Evolutionary conservation across 768 basidiomycete genomes (phyloP).

Genomic region (Russula earlei): DNA sequence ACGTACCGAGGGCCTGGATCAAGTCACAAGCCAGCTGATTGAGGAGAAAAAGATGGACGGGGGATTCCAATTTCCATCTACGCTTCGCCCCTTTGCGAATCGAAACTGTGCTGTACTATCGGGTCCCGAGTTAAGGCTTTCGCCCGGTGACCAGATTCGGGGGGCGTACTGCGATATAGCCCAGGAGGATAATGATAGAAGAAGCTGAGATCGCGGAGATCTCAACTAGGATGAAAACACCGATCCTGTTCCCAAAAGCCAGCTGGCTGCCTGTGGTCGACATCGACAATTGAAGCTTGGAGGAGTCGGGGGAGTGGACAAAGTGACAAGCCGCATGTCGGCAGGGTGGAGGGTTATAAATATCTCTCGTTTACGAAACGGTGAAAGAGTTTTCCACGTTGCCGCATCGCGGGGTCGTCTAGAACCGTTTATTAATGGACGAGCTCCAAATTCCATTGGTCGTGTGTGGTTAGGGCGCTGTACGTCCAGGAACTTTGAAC

Average conservation of each 20-base stretch:
- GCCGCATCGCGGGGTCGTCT: no score
- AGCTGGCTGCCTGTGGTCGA: neutral
- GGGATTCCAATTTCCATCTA: constrained; percentile 19
- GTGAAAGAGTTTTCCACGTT: no score
- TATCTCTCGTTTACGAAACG: neutral
- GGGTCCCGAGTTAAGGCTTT: neutral
- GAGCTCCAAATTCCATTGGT: no score
- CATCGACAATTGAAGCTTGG: neutral
- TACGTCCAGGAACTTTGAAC: no score
- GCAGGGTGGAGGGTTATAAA: no score
- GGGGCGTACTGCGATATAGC: constrained; percentile 22
- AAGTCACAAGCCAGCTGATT: constrained; percentile 24
- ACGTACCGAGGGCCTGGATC: constrained; percentile 24
- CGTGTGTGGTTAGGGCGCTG: no score
- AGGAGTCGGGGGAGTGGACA: neutral
- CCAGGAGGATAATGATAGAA: constrained; percentile 18
- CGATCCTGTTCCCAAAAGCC: constrained; percentile 22
- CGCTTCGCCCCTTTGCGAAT: constrained; percentile 16
- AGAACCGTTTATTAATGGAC: no score
- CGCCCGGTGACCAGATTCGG: neutral
- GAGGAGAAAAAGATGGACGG: constrained; percentile 26
- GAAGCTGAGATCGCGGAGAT: constrained; percentile 23
- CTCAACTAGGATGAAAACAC: constrained; percentile 23
- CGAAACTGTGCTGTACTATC: constrained; percentile 19
- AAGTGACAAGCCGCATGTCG: no score